These are phyloP conservation scores for Trichoderma sp. DNA, from an alignment of 2,329 filamentous ascomycete genomes.

Conservation along the genomic window DNA sequence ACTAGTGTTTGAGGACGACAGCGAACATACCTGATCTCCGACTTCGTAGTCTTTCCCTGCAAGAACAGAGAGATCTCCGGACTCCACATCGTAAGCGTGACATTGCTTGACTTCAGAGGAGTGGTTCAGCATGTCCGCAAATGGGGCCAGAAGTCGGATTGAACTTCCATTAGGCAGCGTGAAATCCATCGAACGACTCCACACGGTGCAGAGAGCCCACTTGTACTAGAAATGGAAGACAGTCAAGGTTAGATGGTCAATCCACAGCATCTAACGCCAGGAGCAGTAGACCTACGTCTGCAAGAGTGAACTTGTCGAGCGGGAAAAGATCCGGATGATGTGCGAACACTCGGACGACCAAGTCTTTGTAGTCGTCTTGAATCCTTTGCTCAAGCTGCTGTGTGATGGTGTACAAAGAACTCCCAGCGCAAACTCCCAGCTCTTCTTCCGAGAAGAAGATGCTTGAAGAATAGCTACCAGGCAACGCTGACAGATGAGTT, in stretches of 20 bases:
- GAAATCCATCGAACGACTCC: constrained; percentile 43
- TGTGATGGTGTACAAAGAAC: constrained; percentile 41
- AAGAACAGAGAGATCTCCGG: constrained; percentile 39
- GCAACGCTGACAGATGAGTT: constrained; percentile 38
- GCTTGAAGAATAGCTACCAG: constrained; percentile 40
- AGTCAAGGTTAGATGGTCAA: constrained; percentile 12
- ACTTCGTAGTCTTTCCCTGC: constrained; percentile 36
- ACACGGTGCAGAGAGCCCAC: constrained; percentile 39
- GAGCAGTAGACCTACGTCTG: constrained; percentile 37
- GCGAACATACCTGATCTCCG: constrained; percentile 40
- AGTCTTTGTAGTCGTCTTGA: constrained; percentile 38
- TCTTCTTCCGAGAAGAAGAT: constrained; percentile 42
- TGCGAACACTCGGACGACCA: constrained; percentile 36
- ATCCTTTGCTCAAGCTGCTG: constrained; percentile 38
- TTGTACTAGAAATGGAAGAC: constrained; percentile 38
- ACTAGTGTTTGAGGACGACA: constrained; percentile 23
- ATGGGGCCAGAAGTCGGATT: constrained; percentile 37
- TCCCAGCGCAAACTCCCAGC: constrained; percentile 40
- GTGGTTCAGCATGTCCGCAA: constrained; percentile 45
- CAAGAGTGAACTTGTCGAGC: constrained; percentile 38
- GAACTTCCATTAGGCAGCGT: constrained; percentile 29
- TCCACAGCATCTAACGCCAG: constrained; percentile 27
- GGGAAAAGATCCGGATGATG: constrained; percentile 41
- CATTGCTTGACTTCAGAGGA: constrained; percentile 40
- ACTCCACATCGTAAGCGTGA: constrained; percentile 40